These are phyloP conservation scores for Salvia miltiorrhiza DNA, from an alignment of 257 asterid genomes.

Conservation along the genomic window DNA sequence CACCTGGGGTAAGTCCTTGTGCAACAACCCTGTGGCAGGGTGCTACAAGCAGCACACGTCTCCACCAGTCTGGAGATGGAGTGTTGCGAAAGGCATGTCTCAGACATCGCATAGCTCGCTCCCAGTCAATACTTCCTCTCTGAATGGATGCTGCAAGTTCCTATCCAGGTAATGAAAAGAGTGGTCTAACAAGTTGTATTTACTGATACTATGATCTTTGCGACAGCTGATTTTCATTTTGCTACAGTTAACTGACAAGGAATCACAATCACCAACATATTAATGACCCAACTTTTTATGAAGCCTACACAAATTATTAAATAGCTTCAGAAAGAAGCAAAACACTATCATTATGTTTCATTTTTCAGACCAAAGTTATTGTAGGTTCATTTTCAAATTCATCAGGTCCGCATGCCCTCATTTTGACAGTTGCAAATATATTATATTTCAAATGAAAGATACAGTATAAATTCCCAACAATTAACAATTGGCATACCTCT, in stretches of 20 bases:
- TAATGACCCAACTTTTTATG: background rate
- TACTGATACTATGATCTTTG: slow-evolving; percentile 12
- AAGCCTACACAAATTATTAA: background rate
- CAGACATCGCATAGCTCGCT: slow-evolving; percentile 90
- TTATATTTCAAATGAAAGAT: slow-evolving; percentile 5
- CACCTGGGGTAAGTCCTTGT: slow-evolving; percentile 85
- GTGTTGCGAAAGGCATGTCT: slow-evolving; percentile 96
- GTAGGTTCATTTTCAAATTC: background rate
- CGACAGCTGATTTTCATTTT: slow-evolving; percentile 7
- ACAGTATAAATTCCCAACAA: background rate
- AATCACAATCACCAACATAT: background rate
- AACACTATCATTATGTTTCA: background rate
- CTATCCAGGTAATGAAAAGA: slow-evolving; percentile 37
- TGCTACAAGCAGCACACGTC: slow-evolving; percentile 92
- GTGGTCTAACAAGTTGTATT: background rate
- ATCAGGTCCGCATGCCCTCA: background rate
- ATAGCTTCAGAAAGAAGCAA: slow-evolving; percentile 12
- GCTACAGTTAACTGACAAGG: slow-evolving; percentile 1
- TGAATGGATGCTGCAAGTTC: slow-evolving; percentile 94
- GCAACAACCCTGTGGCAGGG: slow-evolving; percentile 81
- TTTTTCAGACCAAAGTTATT: background rate
- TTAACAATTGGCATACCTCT: slow-evolving; percentile 57
- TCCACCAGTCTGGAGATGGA: slow-evolving; percentile 99
- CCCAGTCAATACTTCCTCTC: slow-evolving; percentile 98
- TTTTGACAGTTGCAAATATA: background rate